Percentiles rank a stretch among this genome's conserved stretches.
Conservation (phyloP, 2,329 filamentous ascomycete genomes). For the Ceratocystiopsis sp. region DNA sequence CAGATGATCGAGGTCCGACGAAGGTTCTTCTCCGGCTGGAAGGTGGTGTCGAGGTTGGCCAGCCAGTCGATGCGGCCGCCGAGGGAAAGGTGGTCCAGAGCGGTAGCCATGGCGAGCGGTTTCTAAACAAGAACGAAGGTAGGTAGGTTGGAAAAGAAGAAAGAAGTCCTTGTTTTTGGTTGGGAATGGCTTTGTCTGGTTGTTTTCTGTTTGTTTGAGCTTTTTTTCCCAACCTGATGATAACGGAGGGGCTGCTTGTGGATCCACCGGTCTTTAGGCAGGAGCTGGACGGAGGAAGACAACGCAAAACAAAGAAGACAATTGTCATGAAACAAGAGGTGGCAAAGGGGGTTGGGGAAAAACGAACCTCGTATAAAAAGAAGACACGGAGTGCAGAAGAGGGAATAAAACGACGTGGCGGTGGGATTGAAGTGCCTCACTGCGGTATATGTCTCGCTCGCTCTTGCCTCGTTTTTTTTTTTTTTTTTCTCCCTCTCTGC, state of each 20-base stretch:
- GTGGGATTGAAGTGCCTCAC: neutral
- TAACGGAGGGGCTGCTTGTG: constrained; percentile 6
- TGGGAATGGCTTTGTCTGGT: neutral
- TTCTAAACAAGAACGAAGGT: too few species aligned
- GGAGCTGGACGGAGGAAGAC: too few species aligned
- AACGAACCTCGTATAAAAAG: too few species aligned
- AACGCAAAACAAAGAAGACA: too few species aligned
- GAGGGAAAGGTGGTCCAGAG: constrained; percentile 73
- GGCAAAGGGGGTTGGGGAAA: too few species aligned
- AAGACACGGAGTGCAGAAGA: too few species aligned
- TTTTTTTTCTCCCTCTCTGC: neutral
- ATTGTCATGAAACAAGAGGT: too few species aligned
- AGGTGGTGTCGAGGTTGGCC: constrained; percentile 68
- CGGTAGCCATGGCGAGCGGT: constrained; percentile 29
- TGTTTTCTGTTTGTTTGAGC: constrained; percentile 1
- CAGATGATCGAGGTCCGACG: constrained; percentile 96
- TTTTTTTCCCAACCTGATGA: constrained; percentile 3
- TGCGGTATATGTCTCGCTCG: neutral
- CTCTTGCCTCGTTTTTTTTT: neutral
- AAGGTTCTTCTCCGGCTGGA: constrained; percentile 73
- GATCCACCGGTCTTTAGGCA: constrained; percentile 2
- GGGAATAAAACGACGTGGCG: too few species aligned
- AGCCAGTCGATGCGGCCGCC: constrained; percentile 54
- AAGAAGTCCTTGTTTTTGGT: neutral
- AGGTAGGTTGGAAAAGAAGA: constrained; percentile 13